These are phyloP conservation scores for Silene latifolia DNA, from an alignment of 148 eudicot species.

Conservation along the genomic window DNA sequence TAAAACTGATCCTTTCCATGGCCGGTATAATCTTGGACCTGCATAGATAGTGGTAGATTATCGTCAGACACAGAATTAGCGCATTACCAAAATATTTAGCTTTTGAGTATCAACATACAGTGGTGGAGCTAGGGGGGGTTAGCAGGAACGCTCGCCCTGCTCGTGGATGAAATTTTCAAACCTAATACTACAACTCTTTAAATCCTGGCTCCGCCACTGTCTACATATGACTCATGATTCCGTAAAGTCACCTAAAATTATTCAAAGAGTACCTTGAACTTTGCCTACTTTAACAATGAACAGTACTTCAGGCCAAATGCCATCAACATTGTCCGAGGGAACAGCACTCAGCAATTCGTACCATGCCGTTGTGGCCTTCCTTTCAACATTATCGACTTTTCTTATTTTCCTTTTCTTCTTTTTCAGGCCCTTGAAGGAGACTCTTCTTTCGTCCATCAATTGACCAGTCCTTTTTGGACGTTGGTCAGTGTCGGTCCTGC, in stretches of 20 bases:
- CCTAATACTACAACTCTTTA: too few relatives aligned
- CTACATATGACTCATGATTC: not conserved
- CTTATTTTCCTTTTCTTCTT: not conserved
- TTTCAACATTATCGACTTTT: not conserved
- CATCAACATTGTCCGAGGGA: not conserved
- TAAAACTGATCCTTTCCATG: conserved; percentile 50
- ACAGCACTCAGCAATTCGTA: conserved; percentile 2
- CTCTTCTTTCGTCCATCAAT: not conserved
- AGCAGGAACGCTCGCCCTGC: too few relatives aligned
- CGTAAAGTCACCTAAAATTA: too few relatives aligned
- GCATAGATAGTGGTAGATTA: not conserved
- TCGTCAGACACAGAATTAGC: not conserved
- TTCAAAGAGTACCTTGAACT: conserved; percentile 11
- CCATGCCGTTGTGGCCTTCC: conserved; percentile 11
- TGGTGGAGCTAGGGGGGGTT: too few relatives aligned
- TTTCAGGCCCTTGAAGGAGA: not conserved
- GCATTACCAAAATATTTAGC: too few relatives aligned
- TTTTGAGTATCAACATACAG: too few relatives aligned
- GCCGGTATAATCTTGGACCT: conserved; percentile 29
- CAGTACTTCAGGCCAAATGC: not conserved
- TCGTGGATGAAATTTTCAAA: too few relatives aligned
- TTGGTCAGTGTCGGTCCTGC: not conserved
- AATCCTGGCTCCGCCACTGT: too few relatives aligned
- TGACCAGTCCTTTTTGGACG: not conserved
- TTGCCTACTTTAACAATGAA: conserved; percentile 16